phyloP scores from a whole-genome alignment of 2,329 filamentous ascomycete species.

The Clonostachys byssicola region DNA sequence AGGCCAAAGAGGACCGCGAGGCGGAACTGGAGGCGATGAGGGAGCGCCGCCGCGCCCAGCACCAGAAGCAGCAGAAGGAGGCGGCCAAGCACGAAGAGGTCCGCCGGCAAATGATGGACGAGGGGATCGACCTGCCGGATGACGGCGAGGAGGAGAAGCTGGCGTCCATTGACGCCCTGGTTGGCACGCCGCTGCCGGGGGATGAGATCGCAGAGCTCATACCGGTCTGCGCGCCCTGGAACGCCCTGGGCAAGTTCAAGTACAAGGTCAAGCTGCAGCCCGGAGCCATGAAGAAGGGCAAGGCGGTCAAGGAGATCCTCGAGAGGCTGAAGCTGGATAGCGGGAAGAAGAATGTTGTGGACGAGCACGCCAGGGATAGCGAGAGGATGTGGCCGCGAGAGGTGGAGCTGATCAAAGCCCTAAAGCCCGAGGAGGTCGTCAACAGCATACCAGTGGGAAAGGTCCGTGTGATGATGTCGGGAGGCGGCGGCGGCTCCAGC shows the following conservation, averaged over 20 bases:
- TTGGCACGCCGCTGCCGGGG: slow-evolving; percentile 73
- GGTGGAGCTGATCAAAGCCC: slow-evolving; percentile 74
- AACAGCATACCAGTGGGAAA: slow-evolving; percentile 78
- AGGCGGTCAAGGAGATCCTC: slow-evolving; percentile 88
- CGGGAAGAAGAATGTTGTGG: slow-evolving; percentile 50
- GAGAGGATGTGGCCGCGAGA: slow-evolving; percentile 84
- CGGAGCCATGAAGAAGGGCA: slow-evolving; percentile 86
- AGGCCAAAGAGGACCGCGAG: slow-evolving; percentile 64
- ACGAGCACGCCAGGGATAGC: slow-evolving; percentile 55
- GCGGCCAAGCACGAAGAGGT: slow-evolving; percentile 74
- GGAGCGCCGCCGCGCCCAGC: slow-evolving; percentile 75
- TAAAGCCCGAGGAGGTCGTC: slow-evolving; percentile 79
- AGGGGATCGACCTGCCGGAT: slow-evolving; percentile 55
- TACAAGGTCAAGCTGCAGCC: slow-evolving; percentile 96
- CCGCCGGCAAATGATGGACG: slow-evolving; percentile 55
- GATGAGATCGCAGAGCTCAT: slow-evolving; percentile 75
- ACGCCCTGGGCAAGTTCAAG: slow-evolving; percentile 66
- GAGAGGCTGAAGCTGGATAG: slow-evolving; percentile 71
- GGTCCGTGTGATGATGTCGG: slow-evolving; percentile 72
- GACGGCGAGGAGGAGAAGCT: slow-evolving; percentile 52
- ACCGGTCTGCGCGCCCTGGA: slow-evolving; percentile 62
- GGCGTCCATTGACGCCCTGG: slow-evolving; percentile 62
- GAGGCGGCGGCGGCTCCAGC: slow-evolving; percentile 40
- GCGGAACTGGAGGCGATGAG: slow-evolving; percentile 65
- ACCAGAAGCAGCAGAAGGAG: slow-evolving; percentile 70